These are phyloP conservation scores for Cryphonectria radicalis DNA, from an alignment of 2,329 filamentous ascomycete species.

Conservation along the genomic window DNA sequence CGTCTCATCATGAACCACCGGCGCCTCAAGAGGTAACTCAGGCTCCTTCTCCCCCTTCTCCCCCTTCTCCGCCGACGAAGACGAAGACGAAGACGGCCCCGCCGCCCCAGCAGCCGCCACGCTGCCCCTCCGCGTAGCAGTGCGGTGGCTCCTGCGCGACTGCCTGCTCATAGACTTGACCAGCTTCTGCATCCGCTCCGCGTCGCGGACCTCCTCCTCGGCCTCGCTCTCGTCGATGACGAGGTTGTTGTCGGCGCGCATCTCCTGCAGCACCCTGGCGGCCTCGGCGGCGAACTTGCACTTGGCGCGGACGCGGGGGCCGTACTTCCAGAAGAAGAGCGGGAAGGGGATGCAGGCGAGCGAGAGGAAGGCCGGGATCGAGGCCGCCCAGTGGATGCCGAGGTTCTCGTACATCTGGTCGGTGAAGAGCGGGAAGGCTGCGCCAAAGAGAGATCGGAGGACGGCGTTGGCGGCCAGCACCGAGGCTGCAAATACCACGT, in stretches of 20 bases:
- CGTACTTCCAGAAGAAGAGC: constrained; percentile 43
- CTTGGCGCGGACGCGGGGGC: constrained; percentile 40
- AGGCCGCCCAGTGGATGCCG: constrained; percentile 37
- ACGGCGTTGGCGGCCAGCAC: constrained; percentile 62
- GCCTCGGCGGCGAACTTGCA: constrained; percentile 37
- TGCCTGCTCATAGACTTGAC: constrained; percentile 27
- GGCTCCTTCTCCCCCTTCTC: background rate
- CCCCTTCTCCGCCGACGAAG: too few relatives aligned
- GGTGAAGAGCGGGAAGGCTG: constrained; percentile 63
- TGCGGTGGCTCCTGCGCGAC: constrained; percentile 22
- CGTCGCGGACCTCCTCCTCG: constrained; percentile 25
- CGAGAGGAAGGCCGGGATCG: constrained; percentile 44
- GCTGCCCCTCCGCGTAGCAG: constrained; percentile 5
- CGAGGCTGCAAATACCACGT: constrained; percentile 62
- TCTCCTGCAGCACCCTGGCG: constrained; percentile 24
- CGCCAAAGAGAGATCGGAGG: constrained; percentile 60
- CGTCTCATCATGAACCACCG: background rate
- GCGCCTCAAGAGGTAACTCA: background rate
- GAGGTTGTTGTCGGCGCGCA: constrained; percentile 23
- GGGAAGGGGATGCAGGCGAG: constrained; percentile 47
- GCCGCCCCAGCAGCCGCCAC: background rate
- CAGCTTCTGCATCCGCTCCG: constrained; percentile 25
- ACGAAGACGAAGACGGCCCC: background rate
- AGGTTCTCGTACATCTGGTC: constrained; percentile 32
- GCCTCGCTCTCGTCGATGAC: constrained; percentile 27